Percentiles rank a stretch among this genome's conserved stretches.
phyloP scores from a whole-genome alignment of 2,329 filamentous ascomycete genomes.

The Macrophomina tecta region DNA sequence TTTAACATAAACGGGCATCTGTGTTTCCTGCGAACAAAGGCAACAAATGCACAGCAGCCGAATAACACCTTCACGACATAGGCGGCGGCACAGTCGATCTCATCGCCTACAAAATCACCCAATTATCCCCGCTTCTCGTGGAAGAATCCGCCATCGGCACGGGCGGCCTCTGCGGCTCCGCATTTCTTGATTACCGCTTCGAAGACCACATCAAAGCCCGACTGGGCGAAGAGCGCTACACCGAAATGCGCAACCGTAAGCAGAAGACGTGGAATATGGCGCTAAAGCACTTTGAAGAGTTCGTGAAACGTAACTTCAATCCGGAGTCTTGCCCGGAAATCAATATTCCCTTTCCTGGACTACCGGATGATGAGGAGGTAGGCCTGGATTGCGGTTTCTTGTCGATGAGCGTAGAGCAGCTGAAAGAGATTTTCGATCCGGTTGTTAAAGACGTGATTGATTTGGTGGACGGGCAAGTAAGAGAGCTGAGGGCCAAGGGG shows the following conservation, averaged over 20 bases:
- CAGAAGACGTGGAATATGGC: slow-evolving; percentile 77
- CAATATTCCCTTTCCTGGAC: slow-evolving; percentile 77
- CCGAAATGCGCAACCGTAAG: slow-evolving; percentile 78
- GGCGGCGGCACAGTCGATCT: slow-evolving; percentile 71
- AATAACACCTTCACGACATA: slow-evolving; percentile 6
- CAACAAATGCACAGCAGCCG: too few species aligned
- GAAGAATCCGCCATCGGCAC: slow-evolving; percentile 80
- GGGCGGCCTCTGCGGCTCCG: slow-evolving; percentile 77
- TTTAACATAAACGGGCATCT: not conserved
- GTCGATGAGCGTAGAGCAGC: slow-evolving; percentile 68
- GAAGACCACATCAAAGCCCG: slow-evolving; percentile 75
- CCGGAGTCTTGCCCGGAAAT: slow-evolving; percentile 74
- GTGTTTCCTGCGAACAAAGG: too few species aligned
- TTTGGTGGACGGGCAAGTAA: slow-evolving; percentile 52
- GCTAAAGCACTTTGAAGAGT: slow-evolving; percentile 80
- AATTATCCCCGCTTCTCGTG: slow-evolving; percentile 71
- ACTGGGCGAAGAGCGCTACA: slow-evolving; percentile 70
- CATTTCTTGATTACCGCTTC: slow-evolving; percentile 80
- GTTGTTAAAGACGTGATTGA: slow-evolving; percentile 65
- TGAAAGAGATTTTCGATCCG: slow-evolving; percentile 77
- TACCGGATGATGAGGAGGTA: slow-evolving; percentile 76
- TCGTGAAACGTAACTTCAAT: slow-evolving; percentile 83
- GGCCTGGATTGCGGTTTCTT: slow-evolving; percentile 77
- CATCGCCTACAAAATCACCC: slow-evolving; percentile 82
- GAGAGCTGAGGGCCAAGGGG: slow-evolving; percentile 46